phyloP scores from a whole-genome alignment of 1,284 basidiomycete species.

The Tetrapyrgos nigripes region DNA sequence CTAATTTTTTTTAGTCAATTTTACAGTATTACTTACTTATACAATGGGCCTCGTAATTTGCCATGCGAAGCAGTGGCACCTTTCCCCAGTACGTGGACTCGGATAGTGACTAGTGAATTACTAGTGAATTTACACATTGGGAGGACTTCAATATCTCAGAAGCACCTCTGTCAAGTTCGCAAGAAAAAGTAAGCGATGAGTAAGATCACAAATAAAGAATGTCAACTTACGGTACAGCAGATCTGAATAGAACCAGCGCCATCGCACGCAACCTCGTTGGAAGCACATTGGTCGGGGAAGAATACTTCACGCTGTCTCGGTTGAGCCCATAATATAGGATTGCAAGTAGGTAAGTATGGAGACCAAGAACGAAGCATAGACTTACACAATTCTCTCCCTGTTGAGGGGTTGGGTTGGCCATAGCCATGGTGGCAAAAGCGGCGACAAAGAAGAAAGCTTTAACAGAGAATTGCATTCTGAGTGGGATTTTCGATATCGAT shows the following conservation, averaged over 20 bases:
- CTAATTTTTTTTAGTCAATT: no score
- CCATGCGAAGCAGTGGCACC: no score
- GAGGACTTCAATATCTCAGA: neutral
- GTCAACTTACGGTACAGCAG: slow-evolving; percentile 1
- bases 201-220: neutral
- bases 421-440: neutral
- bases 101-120: neutral
- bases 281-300: slow-evolving; percentile 5
- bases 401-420: neutral
- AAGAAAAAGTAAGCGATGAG: neutral
- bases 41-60: no score
- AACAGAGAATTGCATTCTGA: neutral
- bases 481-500: neutral
- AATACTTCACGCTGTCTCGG: slow-evolving; percentile 1
- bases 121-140: neutral
- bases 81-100: no score
- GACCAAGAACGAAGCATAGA: neutral
- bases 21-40: no score
- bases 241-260: neutral
- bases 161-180: neutral
- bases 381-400: neutral
- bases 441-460: neutral
- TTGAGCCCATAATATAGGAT: neutral
- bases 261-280: neutral
- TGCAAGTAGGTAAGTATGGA: neutral